phyloP scores from a whole-genome alignment of 2,329 filamentous ascomycete genomes.

The Ophiostoma montium region DNA sequence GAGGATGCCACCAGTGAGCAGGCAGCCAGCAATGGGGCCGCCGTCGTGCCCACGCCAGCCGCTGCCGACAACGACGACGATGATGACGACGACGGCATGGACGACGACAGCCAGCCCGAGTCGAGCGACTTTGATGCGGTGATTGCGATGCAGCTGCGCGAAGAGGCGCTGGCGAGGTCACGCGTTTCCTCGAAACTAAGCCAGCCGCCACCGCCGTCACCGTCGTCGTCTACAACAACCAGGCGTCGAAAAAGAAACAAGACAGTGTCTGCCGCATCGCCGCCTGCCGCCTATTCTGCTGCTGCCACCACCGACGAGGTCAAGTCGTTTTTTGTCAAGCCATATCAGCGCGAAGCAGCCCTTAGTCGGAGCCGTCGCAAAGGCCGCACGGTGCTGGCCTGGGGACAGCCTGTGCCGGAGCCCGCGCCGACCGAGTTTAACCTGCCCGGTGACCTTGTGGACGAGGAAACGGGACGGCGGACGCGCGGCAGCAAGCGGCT shows the following conservation, averaged over 20 bases:
- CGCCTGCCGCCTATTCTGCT: not conserved
- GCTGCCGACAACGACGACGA: constrained; percentile 10
- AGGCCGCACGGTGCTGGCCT: constrained; percentile 58
- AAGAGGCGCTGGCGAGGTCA: constrained; percentile 40
- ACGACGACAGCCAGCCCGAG: constrained; percentile 41
- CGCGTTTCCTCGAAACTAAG: not conserved
- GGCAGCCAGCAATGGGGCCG: not conserved
- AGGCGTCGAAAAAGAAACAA: constrained; percentile 9
- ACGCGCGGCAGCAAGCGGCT: not conserved
- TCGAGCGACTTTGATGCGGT: constrained; percentile 57
- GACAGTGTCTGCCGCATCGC: not conserved
- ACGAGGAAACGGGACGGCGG: constrained; percentile 15
- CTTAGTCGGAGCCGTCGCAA: constrained; percentile 58
- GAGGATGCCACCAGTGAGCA: not conserved
- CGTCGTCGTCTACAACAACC: constrained; percentile 7
- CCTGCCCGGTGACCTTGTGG: constrained; percentile 50
- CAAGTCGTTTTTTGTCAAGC: constrained; percentile 75
- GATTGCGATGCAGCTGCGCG: constrained; percentile 60
- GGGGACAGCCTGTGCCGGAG: constrained; percentile 70
- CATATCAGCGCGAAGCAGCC: constrained; percentile 64
- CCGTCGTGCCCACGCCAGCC: constrained; percentile 19
- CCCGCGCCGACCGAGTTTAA: constrained; percentile 56
- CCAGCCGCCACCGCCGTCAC: constrained; percentile 26
- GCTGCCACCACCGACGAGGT: constrained; percentile 58
- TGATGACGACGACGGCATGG: not conserved